Evolutionary conservation across 805 yeast genomes (phyloP), one percentile per base, ranked within the genome.

Genomic region (Candida incommunis): DNA sequence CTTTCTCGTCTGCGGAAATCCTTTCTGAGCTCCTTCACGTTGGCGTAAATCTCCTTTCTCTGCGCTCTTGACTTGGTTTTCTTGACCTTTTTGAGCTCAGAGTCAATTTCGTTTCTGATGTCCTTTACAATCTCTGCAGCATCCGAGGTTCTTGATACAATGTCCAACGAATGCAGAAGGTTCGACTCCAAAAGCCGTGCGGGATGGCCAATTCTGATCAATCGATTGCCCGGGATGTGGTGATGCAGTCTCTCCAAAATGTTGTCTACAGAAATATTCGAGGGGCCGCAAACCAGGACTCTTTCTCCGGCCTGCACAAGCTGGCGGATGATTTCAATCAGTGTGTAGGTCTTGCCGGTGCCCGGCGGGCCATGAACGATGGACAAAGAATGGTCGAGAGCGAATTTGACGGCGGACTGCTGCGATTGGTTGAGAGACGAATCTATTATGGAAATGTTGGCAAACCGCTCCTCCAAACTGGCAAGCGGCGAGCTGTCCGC

Each of bases 141-240:
- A 45, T 75, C 76, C 23, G 75, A 70, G 21, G 65, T 67, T 50
- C 76, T 78, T 5, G 84, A 72, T 1, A 84, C 66, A 18, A 82
- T 64, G 52, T 88, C 96, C 22, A 88, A 62, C 0, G 95, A 84
- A 58, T 86, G 94, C 21, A 72, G 67, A 26, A 79, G 61, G 45
- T 78, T 80, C 0, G 70, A 54, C 0, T 73, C 72, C 16, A 86
- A 59, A 13, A 90, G 67, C 46, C 96, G 72, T 1, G 96, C 95
- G 0, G 97, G 97, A 60, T 92, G 96, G 0, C 97, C 98, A 29
- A 90, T 72, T 55, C 98, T 70, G 9, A 90, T 67, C n/a, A 92
- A 61, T 46, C 74, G 56, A 21, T 67, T 61, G 11, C 71, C 67
- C 1, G 67, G 67, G 35, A 69, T 56, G 34, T 68, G 62, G 23